Base-by-base conservation (phyloP, 2,329 filamentous ascomycete species). In the Dactylellina sp. region DNA sequence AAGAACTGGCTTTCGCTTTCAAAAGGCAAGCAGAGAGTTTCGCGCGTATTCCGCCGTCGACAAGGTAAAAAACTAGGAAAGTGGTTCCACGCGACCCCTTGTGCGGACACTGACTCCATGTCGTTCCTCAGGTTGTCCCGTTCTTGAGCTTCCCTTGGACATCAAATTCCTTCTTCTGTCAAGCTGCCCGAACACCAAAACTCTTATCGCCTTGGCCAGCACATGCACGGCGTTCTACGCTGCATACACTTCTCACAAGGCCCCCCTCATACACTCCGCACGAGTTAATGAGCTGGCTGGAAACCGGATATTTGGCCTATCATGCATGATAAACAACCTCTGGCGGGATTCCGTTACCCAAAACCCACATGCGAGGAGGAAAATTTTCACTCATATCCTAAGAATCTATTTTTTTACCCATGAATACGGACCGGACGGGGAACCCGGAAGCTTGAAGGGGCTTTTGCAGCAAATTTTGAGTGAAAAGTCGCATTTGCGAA, bases 221-320 rank as follows among this genome's bases (percentile, higher is more conserved):
- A 49, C 56, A 22, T 61, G 56, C 24, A 62, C 25, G 32, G 5
- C 44, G 5, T 62, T 52, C 57, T 62, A 62, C 35, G 4, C 16
- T 7, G 57, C 32, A 7, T 62, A 32, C 32, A 39, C 44, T 2
- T n/a, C 25, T 5, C 42, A 40, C 44, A 2, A 49, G 22, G 22
- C 16, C n/a, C 50, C 57, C 16, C 44, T 61, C 1, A 5, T 37
- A 1, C 44, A 44, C 12, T 62, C 44, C 11, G 44, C 44, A 18
- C 25, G 42, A 4, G 18, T 28, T 2, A 42, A 40, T n/a, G 44
- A 52, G 2, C 20, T 62, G 4, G 7, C 24, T 7, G 3, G 3
- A 7, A 52, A 62, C n/a, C 28, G 14, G n/a, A 11, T 62, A 18
- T 62, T 62, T n/a, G 7, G 46, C 11, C 6, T 35, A 5, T 37